phyloP scores from a whole-genome alignment of 1,139 yeast genomes.

The Suhomyces maxii region DNA sequence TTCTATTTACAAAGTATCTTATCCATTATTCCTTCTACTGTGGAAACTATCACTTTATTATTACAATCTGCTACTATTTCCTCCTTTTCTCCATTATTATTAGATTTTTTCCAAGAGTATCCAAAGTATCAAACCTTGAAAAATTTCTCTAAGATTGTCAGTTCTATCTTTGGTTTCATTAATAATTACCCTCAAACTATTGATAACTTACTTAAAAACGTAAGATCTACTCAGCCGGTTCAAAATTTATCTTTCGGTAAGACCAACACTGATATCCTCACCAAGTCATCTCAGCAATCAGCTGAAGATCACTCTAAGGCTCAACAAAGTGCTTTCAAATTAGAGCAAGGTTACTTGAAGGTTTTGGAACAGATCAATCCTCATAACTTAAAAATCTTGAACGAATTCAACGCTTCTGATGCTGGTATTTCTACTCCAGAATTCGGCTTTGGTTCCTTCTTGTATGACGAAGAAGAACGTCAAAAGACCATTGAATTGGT shows the following conservation, averaged over 20 bases:
- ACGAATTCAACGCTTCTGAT: slow-evolving; percentile 42
- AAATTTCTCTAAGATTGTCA: slow-evolving; percentile 53
- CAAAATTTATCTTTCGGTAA: slow-evolving; percentile 68
- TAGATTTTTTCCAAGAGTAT: slow-evolving; percentile 72
- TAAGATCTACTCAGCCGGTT: slow-evolving; percentile 53
- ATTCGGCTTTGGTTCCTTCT: slow-evolving; percentile 79
- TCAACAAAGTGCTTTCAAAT: slow-evolving; percentile 45
- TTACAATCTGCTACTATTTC: slow-evolving; percentile 53
- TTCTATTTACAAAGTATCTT: slow-evolving; percentile 57
- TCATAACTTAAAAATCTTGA: slow-evolving; percentile 56
- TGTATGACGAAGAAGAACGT: slow-evolving; percentile 57
- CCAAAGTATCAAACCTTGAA: slow-evolving; percentile 47
- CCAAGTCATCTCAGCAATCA: slow-evolving; percentile 29
- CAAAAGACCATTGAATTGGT: slow-evolving; percentile 48
- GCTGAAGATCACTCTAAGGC: slow-evolving; percentile 31
- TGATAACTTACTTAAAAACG: slow-evolving; percentile 52
- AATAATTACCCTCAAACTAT: slow-evolving; percentile 47
- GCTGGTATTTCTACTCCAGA: slow-evolving; percentile 67
- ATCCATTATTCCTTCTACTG: slow-evolving; percentile 52
- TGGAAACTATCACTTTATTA: slow-evolving; percentile 60
- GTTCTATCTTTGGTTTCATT: slow-evolving; percentile 59
- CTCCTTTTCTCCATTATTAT: slow-evolving; percentile 58
- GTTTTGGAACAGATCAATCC: slow-evolving; percentile 69
- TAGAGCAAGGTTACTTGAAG: slow-evolving; percentile 79
- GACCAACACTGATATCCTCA: slow-evolving; percentile 27